phyloP scores from a whole-genome alignment of 2,329 filamentous ascomycete genomes.

The Pestalotiopsis sp. region DNA sequence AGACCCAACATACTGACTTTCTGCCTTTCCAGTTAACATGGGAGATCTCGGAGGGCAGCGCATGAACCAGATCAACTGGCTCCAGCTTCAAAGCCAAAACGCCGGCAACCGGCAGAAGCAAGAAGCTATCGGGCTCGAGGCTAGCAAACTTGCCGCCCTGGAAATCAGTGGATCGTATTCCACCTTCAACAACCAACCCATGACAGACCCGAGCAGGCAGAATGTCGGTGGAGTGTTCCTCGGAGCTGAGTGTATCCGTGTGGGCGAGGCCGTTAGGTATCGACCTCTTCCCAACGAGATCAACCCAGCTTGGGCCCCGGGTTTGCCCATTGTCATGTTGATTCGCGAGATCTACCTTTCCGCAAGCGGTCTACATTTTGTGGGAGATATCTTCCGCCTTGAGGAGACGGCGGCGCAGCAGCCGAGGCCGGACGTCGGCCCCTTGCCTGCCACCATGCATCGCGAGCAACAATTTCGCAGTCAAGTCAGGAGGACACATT shows the following conservation, averaged over 20 bases:
- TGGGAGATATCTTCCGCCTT: slow-evolving; percentile 31
- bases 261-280: slow-evolving; percentile 52
- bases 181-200: slow-evolving; percentile 43
- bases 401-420: slow-evolving; percentile 21
- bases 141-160: slow-evolving; percentile 53
- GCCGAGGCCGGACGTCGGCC: slow-evolving; percentile 8
- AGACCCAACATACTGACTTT: not conserved
- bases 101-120: slow-evolving; percentile 38
- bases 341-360: slow-evolving; percentile 39
- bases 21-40: slow-evolving; percentile 24
- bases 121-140: slow-evolving; percentile 48
- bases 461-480: slow-evolving; percentile 35
- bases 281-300: slow-evolving; percentile 42
- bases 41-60: slow-evolving; percentile 40
- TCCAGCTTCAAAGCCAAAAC: slow-evolving; percentile 33
- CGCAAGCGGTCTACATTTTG: slow-evolving; percentile 24
- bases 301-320: slow-evolving; percentile 31
- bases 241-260: slow-evolving; percentile 51
- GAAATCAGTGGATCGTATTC: slow-evolving; percentile 53
- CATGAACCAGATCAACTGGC: slow-evolving; percentile 48
- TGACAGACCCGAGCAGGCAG: slow-evolving; percentile 32
- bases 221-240: slow-evolving; percentile 52
- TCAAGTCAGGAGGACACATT: slow-evolving; percentile 25
- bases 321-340: slow-evolving; percentile 36
- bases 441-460: slow-evolving; percentile 26